A percentile compares a stretch with the other conserved stretches of the same genome.
These are phyloP conservation scores for Paecilomyces fulvus DNA, from an alignment of 2,329 filamentous ascomycete genomes.

Conservation along the genomic window DNA sequence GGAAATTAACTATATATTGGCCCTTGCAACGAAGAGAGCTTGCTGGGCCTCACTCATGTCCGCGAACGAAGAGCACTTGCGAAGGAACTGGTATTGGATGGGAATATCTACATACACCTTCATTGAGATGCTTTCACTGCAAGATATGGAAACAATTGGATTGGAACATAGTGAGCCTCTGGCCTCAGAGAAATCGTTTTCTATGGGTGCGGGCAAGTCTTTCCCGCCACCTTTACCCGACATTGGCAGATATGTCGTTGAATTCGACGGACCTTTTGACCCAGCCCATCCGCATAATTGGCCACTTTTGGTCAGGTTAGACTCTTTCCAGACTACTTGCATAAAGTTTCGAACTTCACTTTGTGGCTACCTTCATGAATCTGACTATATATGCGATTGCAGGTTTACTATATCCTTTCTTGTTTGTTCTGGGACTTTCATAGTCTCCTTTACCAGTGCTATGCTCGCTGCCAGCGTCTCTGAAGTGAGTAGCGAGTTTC, in stretches of 20 bases:
- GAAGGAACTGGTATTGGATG: too few species aligned
- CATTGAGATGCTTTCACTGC: too few species aligned
- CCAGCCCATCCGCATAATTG: slow-evolving; percentile 47
- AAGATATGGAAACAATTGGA: not conserved
- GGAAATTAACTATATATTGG: too few species aligned
- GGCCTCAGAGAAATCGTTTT: not conserved
- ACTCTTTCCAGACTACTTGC: not conserved
- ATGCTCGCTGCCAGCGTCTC: slow-evolving; percentile 61
- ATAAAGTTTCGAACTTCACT: too few species aligned
- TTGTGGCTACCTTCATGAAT: too few species aligned
- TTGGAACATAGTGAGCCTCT: not conserved
- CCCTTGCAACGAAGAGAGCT: too few species aligned
- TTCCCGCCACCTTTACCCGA: slow-evolving; percentile 42
- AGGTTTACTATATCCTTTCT: slow-evolving; percentile 18
- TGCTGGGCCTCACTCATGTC: too few species aligned
- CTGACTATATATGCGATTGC: too few species aligned
- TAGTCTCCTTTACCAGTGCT: slow-evolving; percentile 46
- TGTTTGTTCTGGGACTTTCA: slow-evolving; percentile 40
- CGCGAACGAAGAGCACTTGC: too few species aligned
- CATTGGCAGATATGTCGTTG: slow-evolving; percentile 45
- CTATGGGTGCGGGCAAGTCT: slow-evolving; percentile 23
- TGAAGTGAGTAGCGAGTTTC: slow-evolving; percentile 43
- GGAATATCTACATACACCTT: too few species aligned
- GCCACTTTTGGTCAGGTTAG: slow-evolving; percentile 36
- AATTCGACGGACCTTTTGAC: slow-evolving; percentile 45